Percentiles rank a stretch among this genome's conserved stretches.
phyloP scores from a whole-genome alignment of 2,329 filamentous ascomycete species.

The Aphanoascus verrucosus region DNA sequence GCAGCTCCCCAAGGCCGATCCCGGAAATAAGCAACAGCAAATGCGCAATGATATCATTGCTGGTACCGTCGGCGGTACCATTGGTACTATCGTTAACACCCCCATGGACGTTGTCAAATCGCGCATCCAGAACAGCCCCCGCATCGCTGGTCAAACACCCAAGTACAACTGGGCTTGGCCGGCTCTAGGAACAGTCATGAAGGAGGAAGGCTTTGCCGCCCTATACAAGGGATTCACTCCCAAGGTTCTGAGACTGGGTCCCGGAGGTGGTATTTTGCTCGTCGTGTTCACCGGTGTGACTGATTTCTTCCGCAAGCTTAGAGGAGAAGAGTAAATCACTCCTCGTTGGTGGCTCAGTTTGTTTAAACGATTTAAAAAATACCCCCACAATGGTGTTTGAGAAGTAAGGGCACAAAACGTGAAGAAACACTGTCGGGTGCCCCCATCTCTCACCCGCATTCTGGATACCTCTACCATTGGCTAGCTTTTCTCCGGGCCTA shows the following conservation, averaged over 20 bases:
- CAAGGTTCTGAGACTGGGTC: conserved; percentile 73
- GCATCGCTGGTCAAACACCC: conserved; percentile 64
- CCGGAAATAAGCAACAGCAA: conserved; percentile 60
- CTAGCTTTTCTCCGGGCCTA: too few species aligned
- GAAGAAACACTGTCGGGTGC: too few species aligned
- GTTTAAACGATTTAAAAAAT: background rate
- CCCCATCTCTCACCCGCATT: too few species aligned
- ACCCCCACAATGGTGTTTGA: background rate
- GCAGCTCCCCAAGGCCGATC: conserved; percentile 65
- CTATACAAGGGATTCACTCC: conserved; percentile 97
- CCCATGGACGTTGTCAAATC: conserved; percentile 97
- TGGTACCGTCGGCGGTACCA: conserved; percentile 76
- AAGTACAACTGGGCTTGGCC: conserved; percentile 99
- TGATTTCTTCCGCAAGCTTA: conserved; percentile 76
- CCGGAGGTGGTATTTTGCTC: conserved; percentile 52
- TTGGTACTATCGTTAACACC: conserved; percentile 87
- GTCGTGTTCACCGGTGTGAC: conserved; percentile 42
- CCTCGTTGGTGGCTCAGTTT: background rate
- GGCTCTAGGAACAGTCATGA: conserved; percentile 71
- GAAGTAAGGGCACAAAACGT: too few species aligned
- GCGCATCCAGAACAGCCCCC: conserved; percentile 87
- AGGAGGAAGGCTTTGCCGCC: conserved; percentile 83
- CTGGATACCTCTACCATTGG: too few species aligned
- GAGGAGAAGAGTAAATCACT: conserved; percentile 35
- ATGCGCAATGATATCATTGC: conserved; percentile 81